phyloP scores from a whole-genome alignment of 179 eudicot species.

The Corrigiola litoralis region DNA sequence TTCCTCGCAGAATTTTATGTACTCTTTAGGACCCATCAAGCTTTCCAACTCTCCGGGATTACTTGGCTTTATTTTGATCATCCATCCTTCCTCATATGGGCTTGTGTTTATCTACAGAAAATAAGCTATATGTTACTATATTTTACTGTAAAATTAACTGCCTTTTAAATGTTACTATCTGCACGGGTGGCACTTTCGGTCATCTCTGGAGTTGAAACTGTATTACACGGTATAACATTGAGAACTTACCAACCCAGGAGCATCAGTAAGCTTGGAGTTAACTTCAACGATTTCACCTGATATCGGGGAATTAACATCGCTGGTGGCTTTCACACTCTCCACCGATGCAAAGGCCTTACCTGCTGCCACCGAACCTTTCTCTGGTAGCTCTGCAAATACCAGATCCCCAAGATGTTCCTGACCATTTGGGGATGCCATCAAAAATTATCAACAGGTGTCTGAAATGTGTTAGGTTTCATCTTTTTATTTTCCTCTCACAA shows the following conservation, averaged over 20 bases:
- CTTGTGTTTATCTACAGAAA: conserved; percentile 64
- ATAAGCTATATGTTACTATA: too few species aligned
- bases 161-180: too few species aligned
- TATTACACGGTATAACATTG: too few species aligned
- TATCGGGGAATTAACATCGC: conserved; percentile 89
- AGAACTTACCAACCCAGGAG: conserved; percentile 87
- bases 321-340: conserved; percentile 97
- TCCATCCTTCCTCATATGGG: conserved; percentile 97
- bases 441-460: too few species aligned
- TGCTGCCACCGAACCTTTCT: conserved; percentile 43
- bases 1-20: conserved; percentile 92
- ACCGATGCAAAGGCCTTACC: conserved; percentile 79
- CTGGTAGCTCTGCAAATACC: conserved; percentile 94
- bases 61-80: conserved; percentile 94
- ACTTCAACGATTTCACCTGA: conserved; percentile 81
- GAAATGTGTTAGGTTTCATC: too few species aligned
- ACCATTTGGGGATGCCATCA: too few species aligned
- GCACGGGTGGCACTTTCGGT: too few species aligned
- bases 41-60: conserved; percentile 69
- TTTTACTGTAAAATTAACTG: too few species aligned
- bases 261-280: conserved; percentile 68
- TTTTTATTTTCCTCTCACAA: too few species aligned
- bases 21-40: conserved; percentile 72
- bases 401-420: conserved; percentile 94
- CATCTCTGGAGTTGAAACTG: too few species aligned